Base-by-base conservation (phyloP, 2,329 filamentous ascomycete genomes). In the Ceratocystis eucalypticola region DNA sequence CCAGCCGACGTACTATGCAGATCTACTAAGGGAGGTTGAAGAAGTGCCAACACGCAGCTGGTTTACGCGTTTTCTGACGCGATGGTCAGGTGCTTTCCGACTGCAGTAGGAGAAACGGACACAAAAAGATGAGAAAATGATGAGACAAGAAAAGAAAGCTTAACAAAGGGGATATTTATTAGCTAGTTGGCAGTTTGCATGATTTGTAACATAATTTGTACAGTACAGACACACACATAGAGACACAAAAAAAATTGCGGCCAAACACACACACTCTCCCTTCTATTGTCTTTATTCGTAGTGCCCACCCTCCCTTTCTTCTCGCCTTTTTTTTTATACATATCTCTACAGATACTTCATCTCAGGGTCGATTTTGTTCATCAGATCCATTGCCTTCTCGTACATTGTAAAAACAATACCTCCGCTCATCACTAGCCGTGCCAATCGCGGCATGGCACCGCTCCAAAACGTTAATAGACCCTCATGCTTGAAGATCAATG, bases 391-490 rank as follows among this genome's bases (percentile, higher is more conserved):
- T 68, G 88, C 89, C 82, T 96, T 96, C 79, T 97, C 93, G 75
- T 96, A 94, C 87, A 97, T 95, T 25, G 94, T 95, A 74, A 99
- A 99, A 50, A 99, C 94, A 73, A 99, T 96, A 20, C 94, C 94
- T 66, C 94, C 94, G 73, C 91, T 96, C 76, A 97, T 76, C 53
- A 96, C 88, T 71, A 99, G 75, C 67, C 94, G 81, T 28, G 86
- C 93, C 72, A 99, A 76, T 65, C 94, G 81, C 0, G 94, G 94
- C 71, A 97, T 73, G 25, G 94, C 93, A 30, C 94, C 94, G 71
- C 89, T 93, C 94, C 94, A 99, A 70, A 97, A 89, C 0, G 92
- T 96, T 50, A 93, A 74, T 12, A 97, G 66, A 1, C 94, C 93
- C 77, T 99, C 94, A 65, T 96, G 86, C 76, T 85, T 89, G 75